Base-by-base conservation (phyloP, 2,329 filamentous ascomycete species). In the Ophiostoma himal-ulmi region DNA sequence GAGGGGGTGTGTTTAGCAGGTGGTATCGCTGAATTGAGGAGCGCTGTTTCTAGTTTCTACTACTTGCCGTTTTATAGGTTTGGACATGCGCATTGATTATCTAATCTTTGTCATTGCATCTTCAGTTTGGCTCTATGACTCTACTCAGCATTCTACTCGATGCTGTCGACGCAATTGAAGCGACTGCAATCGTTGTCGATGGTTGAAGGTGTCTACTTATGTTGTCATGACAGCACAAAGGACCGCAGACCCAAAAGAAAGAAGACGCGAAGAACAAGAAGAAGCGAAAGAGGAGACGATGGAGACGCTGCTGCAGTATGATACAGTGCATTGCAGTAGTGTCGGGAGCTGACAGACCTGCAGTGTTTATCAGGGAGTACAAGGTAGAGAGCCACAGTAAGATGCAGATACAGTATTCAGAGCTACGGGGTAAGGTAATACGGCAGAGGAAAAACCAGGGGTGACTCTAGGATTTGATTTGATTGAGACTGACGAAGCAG, bases 261-360 rank as follows among this genome's bases (percentile, higher is more conserved):
- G 14, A 26, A 48, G 44, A 57, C 22, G 52, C 52, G n/a, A 65
- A 36, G 17, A 36, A 36, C 20, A 17, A 64, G 34, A 62, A 62
- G 57, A 62, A 36, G 30, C 26, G 36, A 64, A 37, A 64, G 60
- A 64, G 34, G 60, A 36, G 17, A 36, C 60, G 34, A 30, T 36
- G 60, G 34, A 64, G 60, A 64, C 30, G 26, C 22, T 14, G 20
- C 62, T 65, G 62, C 62, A 39, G 34, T 22, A 65, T 39, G 62
- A 65, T 65, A 65, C 36, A 65, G 62, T 65, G 62, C 62, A 65
- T 65, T 65, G 62, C 62, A 65, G 62, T 65, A 65, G 62, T 65
- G 62, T 65, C 62, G 62, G 62, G 62, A 65, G 60, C 60, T 65
- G 60, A 65, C 60, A 14, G 5, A 6, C 22, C 8, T 62, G 26